Conservation (phyloP, 1,284 basidiomycete species). For the Coniophora puteana region DNA sequence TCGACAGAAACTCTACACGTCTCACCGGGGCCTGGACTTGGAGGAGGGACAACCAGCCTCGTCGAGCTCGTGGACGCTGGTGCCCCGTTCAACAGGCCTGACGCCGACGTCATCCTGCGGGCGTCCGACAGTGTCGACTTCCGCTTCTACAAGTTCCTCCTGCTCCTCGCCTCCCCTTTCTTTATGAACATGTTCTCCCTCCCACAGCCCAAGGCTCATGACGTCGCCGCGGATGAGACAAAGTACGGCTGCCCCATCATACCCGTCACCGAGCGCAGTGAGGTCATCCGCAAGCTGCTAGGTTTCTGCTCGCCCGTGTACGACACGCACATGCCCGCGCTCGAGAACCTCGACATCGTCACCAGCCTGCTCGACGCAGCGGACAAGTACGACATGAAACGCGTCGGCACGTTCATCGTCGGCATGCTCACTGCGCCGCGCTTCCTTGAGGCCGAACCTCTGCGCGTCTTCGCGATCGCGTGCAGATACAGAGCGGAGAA, state of each 20-base stretch:
- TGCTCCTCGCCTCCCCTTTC: conserved; percentile 35
- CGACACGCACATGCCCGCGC: conserved; percentile 21
- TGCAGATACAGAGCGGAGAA: conserved; percentile 39
- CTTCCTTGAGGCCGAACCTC: conserved; percentile 41
- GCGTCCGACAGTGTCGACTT: conserved; percentile 37
- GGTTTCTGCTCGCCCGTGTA: conserved; percentile 29
- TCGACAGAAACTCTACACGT: no score
- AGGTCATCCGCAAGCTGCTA: conserved; percentile 23
- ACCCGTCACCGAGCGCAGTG: conserved; percentile 27
- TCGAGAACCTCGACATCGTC: conserved; percentile 27
- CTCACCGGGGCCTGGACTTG: no score
- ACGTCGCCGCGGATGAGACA: conserved; percentile 23
- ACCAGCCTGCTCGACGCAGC: conserved; percentile 31
- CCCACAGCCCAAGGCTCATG: conserved; percentile 29
- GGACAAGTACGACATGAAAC: conserved; percentile 35
- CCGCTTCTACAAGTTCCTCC: conserved; percentile 32
- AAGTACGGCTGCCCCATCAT: conserved; percentile 29
- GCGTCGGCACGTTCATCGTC: conserved; percentile 29
- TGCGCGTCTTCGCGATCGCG: conserved; percentile 51
- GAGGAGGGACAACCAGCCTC: no score
- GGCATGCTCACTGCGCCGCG: conserved; percentile 31
- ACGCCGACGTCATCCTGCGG: conserved; percentile 36
- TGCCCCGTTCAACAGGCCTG: conserved; percentile 26
- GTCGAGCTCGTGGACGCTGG: conserved; percentile 21
- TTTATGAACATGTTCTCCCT: conserved; percentile 40